Evolutionary conservation across 371 early-diverging fungal genomes (phyloP), one percentile per base, ranked within the genome.

Genomic region (Apophysomyces trapeziformis): DNA sequence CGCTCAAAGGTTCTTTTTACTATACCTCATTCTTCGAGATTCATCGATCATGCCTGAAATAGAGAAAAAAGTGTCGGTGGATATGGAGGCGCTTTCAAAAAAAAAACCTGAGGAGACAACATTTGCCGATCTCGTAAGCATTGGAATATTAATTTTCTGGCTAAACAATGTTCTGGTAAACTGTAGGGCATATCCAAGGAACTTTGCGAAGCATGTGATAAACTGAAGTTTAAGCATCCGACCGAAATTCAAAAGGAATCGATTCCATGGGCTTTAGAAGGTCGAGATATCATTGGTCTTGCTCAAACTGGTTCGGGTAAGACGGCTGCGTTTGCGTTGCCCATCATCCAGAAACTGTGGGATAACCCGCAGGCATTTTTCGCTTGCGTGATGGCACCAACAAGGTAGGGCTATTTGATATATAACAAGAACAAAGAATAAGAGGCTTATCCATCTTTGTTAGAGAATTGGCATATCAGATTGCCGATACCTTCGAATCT

Each of bases 231-330:
- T 78, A 96, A 91, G 67, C 80, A 85, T 57, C 99, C 99, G 2
- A 95, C 99, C 21, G 94, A 94, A 63, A 99, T 98, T 75, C 98
- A 98, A 79, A 81, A 81, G 61, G 92, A 92, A 73, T 85, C 95
- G 4, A 94, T 98, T 67, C 98, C 97, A 32, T 88, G 88, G 86
- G 91, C 96, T 12, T 81, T 96, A 18, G 87, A 93, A 74, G 94
- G 94, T 26, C 86, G 93, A 58, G 96, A 98, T 73, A 89, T 99
- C 64, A 97, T 99, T 68, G 98, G 97, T 37, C 88, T 98, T 38
- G 99, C 99, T 7, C 96, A 96, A 70, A 99, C 99, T 0, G 99
- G 99, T 68, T 72, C 72, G 1, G 99, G 99, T 61, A 99, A 99
- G 79, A 99, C 99, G 0, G 96, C 97, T 5, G 97, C 99, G 0